Base-by-base conservation (phyloP, 441 rosid species). In the Flueggea neowawraea region DNA sequence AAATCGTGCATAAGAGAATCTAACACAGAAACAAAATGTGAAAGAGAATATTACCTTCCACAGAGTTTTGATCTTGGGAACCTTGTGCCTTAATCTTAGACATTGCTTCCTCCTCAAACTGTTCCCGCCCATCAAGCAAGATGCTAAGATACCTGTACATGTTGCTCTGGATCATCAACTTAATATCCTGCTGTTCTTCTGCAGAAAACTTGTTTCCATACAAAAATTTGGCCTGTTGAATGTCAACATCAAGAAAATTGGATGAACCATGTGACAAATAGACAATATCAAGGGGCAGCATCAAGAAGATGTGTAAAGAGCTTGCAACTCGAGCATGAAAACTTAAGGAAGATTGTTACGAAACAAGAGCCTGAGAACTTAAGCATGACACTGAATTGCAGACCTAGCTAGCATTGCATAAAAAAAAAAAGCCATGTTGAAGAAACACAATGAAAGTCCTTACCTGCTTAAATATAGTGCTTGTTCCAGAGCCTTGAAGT, bases 101-200 rank as follows among this genome's bases (percentile, higher is more conserved):
- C 68, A 87, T 39, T 36, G 83, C 87, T 71, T 92, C 99, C 78
- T 95, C 99, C 81, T 95, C 99, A 76, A 95, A 95, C n/a, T 94
- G 90, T 69, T 95, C 99, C 71, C 98, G 78, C 54, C 96, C 99
- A 82, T 95, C 99, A 2, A 95, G 95, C 78, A 95, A 73, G 63
- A 95, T 80, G 81, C 99, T 95, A 12, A 95, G 92, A 70, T 95
- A 95, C 79, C 89, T 82, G 69, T 92, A 95, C 95, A 95, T 82
- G 69, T 95, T 92, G 87, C 99, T 95, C 73, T 95, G 99, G 55
- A 95, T 90, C 99, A 95, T 90, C 78, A 92, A 73, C 89, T 92
- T 95, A 36, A 95, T 89, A 67, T 87, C 94, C 75, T 83, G 96
- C 71, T 87, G 80, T 77, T 95, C 99, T 61, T 92, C 98, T 50